A percentile compares a stretch with the other conserved stretches of the same genome.
These are phyloP conservation scores for Neurospora crassa DNA, from an alignment of 2,329 filamentous ascomycete species.

Conservation along the genomic window DNA sequence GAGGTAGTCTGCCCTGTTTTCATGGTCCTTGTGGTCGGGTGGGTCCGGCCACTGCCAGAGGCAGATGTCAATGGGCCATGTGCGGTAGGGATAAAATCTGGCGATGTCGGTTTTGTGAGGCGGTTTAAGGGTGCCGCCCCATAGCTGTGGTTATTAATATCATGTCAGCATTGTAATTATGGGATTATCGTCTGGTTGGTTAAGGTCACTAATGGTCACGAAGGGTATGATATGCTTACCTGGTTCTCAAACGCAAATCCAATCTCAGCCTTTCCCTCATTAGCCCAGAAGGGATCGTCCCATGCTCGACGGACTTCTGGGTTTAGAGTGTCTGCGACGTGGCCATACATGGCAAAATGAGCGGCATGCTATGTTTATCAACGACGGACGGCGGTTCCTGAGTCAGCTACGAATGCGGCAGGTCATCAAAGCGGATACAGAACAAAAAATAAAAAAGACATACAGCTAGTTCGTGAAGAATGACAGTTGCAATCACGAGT, in stretches of 20 bases:
- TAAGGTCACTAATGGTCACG: slow-evolving; percentile 30
- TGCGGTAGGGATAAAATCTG: background rate
- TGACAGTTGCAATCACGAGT: slow-evolving; percentile 1
- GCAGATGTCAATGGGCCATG: background rate
- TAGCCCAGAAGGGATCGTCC: slow-evolving; percentile 4
- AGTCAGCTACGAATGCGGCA: no score
- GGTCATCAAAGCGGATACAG: no score
- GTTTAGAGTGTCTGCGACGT: background rate
- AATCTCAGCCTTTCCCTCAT: slow-evolving; percentile 4
- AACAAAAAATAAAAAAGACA: no score
- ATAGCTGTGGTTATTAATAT: background rate
- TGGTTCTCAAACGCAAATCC: slow-evolving; percentile 8
- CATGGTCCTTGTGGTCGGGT: background rate
- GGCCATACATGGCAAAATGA: background rate
- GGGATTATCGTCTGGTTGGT: background rate
- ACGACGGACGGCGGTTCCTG: background rate
- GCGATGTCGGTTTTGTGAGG: background rate
- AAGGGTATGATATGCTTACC: slow-evolving; percentile 48
- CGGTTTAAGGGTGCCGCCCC: background rate
- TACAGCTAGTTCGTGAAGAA: slow-evolving; percentile 13
- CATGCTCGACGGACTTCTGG: background rate
- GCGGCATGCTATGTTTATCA: background rate
- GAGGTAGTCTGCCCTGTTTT: background rate
- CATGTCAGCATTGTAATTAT: background rate
- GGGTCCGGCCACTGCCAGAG: background rate